Base-by-base conservation (phyloP, 2,329 filamentous ascomycete species). In the Penicillium hordei region DNA sequence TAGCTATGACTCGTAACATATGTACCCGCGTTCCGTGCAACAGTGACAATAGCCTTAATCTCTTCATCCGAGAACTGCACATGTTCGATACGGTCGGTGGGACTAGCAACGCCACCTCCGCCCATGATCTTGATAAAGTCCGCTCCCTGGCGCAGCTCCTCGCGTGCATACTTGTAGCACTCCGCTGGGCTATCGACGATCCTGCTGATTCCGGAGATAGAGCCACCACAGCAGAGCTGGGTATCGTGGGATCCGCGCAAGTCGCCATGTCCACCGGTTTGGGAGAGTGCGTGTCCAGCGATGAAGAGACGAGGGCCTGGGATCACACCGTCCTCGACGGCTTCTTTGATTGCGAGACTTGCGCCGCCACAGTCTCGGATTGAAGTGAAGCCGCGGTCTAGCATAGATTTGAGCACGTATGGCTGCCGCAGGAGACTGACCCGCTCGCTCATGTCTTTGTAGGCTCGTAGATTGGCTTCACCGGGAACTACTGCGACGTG, bases 81-180 rank as follows among this genome's bases (percentile, higher is more conserved):
- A 63, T 81, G 77, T 8, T 80, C 77, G 12, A 86, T 72, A 39
- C 72, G 72, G 64, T 86, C 84, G 0, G 82, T 84, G 0, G 82
- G 82, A 12, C 78, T 82, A 0, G 81, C 78, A 1, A 87, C 83
- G 9, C 85, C 84, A 1, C 85, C 84, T 5, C 78, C 78, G 0
- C 76, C 76, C 83, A 86, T 86, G 60, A 87, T 83, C 69, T 87
- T 87, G 69, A 87, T 79, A 62, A 86, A 86, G 64, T 86, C 82
- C 0, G 82, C 81, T 2, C 84, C 84, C 9, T 72, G 75, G 3
- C 84, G 75, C 0, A 87, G 68, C 66, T 86, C 80, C 51, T 85
- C 82, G 2, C 84, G 76, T 0, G 80, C 78, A 8, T 74, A 79
- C 21, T 77, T 76, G 42, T 83, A 73, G 60, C 83, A 86, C 44